Conservation (phyloP, 108 stramenopile genomes). For the Cyclotella choctawhatcheeana region DNA sequence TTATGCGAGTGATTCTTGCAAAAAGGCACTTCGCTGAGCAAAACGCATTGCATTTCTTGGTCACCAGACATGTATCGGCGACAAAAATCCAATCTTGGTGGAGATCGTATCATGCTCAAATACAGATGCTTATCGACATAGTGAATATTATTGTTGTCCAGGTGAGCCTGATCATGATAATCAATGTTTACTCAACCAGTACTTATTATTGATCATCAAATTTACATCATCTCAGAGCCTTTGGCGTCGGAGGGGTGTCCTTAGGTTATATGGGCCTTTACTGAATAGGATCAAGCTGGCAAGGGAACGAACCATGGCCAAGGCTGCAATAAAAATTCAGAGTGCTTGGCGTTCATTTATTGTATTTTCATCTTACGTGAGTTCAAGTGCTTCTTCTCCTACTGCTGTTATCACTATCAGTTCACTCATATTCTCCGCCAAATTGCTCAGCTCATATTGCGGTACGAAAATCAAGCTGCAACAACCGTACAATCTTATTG, state of each 20-base stretch:
- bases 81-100: slow-evolving; percentile 62
- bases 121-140: slow-evolving; percentile 55
- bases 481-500: slow-evolving; percentile 65
- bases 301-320: slow-evolving; percentile 19
- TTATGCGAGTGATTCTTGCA: slow-evolving; percentile 28
- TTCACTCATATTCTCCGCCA: neutral
- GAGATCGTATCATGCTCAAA: slow-evolving; percentile 61
- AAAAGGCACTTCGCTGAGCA: slow-evolving; percentile 27
- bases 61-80: slow-evolving; percentile 42
- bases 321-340: slow-evolving; percentile 37
- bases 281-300: slow-evolving; percentile 38
- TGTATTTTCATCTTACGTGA: slow-evolving; percentile 26
- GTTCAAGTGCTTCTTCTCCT: neutral
- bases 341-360: slow-evolving; percentile 50
- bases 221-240: slow-evolving; percentile 46
- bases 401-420: neutral
- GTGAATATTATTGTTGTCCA: slow-evolving; percentile 76
- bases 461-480: slow-evolving; percentile 55
- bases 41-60: slow-evolving; percentile 26
- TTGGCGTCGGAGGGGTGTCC: slow-evolving; percentile 55
- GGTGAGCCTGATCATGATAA: slow-evolving; percentile 7
- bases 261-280: slow-evolving; percentile 34
- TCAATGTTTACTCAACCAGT: neutral
- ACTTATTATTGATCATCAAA: too few relatives aligned
- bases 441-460: slow-evolving; percentile 13